These are phyloP conservation scores for Physcia stellaris DNA, from an alignment of 495 filamentous ascomycete species.

Conservation along the genomic window DNA sequence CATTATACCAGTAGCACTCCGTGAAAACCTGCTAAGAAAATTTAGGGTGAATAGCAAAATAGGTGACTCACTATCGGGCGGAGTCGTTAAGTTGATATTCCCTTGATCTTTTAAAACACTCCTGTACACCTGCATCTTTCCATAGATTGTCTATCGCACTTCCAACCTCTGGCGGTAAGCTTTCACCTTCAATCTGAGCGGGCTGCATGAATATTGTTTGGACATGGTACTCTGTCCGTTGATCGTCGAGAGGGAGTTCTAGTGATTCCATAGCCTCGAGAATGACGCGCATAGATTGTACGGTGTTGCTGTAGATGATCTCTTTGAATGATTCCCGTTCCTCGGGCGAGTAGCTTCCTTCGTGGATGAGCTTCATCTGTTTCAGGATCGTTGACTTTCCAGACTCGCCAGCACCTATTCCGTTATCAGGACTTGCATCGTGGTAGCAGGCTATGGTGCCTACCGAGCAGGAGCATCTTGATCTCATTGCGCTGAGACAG, in stretches of 20 bases:
- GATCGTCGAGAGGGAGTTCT: constrained; percentile 78
- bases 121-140: constrained; percentile 89
- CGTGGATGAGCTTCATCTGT: constrained; percentile 76
- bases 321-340: constrained; percentile 62
- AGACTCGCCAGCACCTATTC: constrained; percentile 90
- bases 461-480: constrained; percentile 97
- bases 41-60: neutral
- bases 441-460: constrained; percentile 18
- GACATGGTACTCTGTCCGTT: constrained; percentile 80
- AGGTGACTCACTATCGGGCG: constrained; percentile 78
- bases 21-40: neutral
- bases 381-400: constrained; percentile 99
- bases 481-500: constrained; percentile 95
- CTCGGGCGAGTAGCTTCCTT: constrained; percentile 42
- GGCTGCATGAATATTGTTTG: constrained; percentile 96
- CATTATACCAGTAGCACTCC: neutral
- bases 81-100: constrained; percentile 99
- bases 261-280: constrained; percentile 93
- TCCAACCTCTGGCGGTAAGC: constrained; percentile 85
- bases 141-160: constrained; percentile 85
- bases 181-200: constrained; percentile 88
- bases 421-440: neutral
- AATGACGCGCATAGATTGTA: constrained; percentile 92
- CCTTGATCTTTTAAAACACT: constrained; percentile 85
- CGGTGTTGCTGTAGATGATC: constrained; percentile 97